These are phyloP conservation scores for Fusarium neocosmosporiellum DNA, from an alignment of 2,329 filamentous ascomycete genomes.

Conservation along the genomic window DNA sequence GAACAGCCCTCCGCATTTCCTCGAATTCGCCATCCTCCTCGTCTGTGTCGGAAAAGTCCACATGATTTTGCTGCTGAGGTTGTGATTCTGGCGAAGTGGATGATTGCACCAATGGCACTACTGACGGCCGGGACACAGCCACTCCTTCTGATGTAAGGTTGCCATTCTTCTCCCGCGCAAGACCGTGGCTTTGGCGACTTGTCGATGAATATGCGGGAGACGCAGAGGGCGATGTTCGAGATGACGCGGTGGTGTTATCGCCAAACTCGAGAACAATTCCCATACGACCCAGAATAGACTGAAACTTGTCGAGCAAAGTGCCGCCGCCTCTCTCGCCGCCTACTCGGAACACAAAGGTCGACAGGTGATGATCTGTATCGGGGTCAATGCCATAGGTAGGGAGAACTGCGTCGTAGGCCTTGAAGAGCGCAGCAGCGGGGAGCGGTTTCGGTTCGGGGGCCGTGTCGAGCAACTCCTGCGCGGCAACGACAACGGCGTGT, in stretches of 20 bases:
- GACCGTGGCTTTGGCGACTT: slow-evolving; percentile 28
- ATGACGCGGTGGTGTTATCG: slow-evolving; percentile 45
- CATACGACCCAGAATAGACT: slow-evolving; percentile 73
- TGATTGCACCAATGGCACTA: slow-evolving; percentile 1
- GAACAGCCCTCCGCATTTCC: slow-evolving; percentile 32
- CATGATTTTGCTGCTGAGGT: slow-evolving; percentile 8
- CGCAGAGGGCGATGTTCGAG: slow-evolving; percentile 35
- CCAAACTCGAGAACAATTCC: slow-evolving; percentile 77
- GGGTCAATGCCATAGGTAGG: slow-evolving; percentile 74
- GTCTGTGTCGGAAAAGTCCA: slow-evolving; percentile 9
- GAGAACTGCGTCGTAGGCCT: slow-evolving; percentile 83
- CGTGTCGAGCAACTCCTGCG: slow-evolving; percentile 70
- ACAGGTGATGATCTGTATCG: slow-evolving; percentile 80
- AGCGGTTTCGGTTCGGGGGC: slow-evolving; percentile 71
- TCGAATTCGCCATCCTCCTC: slow-evolving; percentile 30
- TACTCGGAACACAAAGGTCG: slow-evolving; percentile 83
- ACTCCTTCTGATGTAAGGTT: slow-evolving; percentile 8
- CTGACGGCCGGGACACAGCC: slow-evolving; percentile 3
- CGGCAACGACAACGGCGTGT: slow-evolving; percentile 79
- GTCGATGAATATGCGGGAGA: slow-evolving; percentile 38
- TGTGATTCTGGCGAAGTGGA: slow-evolving; percentile 4
- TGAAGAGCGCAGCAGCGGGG: slow-evolving; percentile 82
- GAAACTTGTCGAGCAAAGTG: slow-evolving; percentile 76
- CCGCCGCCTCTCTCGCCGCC: slow-evolving; percentile 70
- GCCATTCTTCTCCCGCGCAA: slow-evolving; percentile 1